Conservation (phyloP, 148 eudicot species). For the Rhododendron kiyosumense region DNA sequence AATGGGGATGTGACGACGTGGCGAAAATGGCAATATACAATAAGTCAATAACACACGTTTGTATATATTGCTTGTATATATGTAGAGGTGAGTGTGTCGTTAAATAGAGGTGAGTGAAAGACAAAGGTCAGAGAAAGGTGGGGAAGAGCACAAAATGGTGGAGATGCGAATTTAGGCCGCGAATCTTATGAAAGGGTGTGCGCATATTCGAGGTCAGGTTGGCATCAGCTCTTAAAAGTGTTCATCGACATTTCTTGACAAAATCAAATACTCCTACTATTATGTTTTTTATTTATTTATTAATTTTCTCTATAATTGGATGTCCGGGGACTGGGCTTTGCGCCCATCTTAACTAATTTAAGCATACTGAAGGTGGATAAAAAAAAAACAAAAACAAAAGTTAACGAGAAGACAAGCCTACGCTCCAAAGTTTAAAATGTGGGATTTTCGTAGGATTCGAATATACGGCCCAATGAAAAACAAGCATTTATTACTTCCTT, state of each 20-base stretch:
- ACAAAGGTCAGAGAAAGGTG: neutral
- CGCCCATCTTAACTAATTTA: too few relatives aligned
- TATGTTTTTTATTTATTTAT: too few relatives aligned
- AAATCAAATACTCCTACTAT: neutral
- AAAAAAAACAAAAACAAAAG: too few relatives aligned
- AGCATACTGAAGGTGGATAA: too few relatives aligned
- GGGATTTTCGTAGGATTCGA: too few relatives aligned
- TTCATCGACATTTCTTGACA: neutral
- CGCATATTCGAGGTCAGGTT: slow-evolving; percentile 7
- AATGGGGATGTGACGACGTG: neutral
- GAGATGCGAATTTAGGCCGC: slow-evolving; percentile 8
- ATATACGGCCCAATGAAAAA: too few relatives aligned
- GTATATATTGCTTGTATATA: neutral
- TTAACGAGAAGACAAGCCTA: too few relatives aligned
- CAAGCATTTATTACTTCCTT: too few relatives aligned
- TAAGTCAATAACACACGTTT: neutral
- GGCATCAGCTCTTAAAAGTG: neutral
- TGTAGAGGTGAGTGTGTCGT: neutral
- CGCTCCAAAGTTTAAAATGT: too few relatives aligned
- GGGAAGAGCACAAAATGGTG: neutral
- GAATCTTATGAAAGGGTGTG: neutral
- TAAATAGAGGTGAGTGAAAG: neutral
- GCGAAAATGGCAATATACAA: neutral
- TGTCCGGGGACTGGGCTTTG: too few relatives aligned
- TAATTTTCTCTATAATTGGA: too few relatives aligned